These are phyloP conservation scores for Ascoidea tarda DNA, from an alignment of 805 yeast genomes.

Conservation along the genomic window DNA sequence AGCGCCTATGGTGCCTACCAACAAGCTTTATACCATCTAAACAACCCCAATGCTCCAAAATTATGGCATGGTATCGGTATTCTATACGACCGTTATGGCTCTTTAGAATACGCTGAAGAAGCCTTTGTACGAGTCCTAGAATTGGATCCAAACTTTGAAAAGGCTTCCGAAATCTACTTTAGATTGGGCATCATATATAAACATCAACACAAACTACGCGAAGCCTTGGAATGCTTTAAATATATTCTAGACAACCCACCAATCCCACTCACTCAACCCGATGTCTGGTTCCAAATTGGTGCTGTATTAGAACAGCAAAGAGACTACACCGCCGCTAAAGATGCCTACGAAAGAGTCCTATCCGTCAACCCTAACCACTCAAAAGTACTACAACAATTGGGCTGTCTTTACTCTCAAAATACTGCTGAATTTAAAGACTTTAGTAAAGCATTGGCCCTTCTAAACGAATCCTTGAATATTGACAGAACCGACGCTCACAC, in stretches of 20 bases:
- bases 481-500: slow-evolving; percentile 89
- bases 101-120: slow-evolving; percentile 94
- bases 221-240: slow-evolving; percentile 88
- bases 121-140: slow-evolving; percentile 94
- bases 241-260: slow-evolving; percentile 89
- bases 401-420: slow-evolving; percentile 80
- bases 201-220: slow-evolving; percentile 77
- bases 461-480: slow-evolving; percentile 78
- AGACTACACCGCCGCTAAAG: slow-evolving; percentile 83
- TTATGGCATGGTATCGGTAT: slow-evolving; percentile 99
- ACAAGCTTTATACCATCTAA: slow-evolving; percentile 81
- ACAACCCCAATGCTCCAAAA: slow-evolving; percentile 90
- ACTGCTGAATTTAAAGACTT: slow-evolving; percentile 62
- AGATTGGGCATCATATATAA: slow-evolving; percentile 92
- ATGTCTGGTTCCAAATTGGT: slow-evolving; percentile 98
- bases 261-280: slow-evolving; percentile 89
- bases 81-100: slow-evolving; percentile 89
- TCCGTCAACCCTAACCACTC: slow-evolving; percentile 88
- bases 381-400: slow-evolving; percentile 89
- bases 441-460: slow-evolving; percentile 66
- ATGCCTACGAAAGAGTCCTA: slow-evolving; percentile 88
- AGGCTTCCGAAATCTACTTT: slow-evolving; percentile 92
- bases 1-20: slow-evolving; percentile 95
- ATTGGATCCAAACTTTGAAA: slow-evolving; percentile 91
- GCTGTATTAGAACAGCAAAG: slow-evolving; percentile 88